Evolutionary conservation across 371 early-diverging fungal genomes (phyloP), one percentile per base, ranked within the genome.

Genomic region (Nematocida minor): DNA sequence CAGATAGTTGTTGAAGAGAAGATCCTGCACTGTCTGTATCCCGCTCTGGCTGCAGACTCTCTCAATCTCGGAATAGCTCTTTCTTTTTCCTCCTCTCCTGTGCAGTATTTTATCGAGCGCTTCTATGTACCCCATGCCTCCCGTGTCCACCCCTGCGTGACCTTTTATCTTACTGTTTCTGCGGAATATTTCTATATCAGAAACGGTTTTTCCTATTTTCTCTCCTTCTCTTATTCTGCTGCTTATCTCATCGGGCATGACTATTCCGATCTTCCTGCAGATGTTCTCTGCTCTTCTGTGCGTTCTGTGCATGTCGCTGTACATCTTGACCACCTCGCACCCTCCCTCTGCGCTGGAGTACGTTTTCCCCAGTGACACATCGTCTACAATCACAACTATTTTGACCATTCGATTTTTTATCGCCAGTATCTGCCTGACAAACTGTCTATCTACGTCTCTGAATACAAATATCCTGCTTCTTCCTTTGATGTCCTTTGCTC

Each of bases 1-100:
- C 18, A 31, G 11, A 42, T 32, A 66, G 63, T 69, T 55, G 32
- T 69, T 51, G 22, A 69, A 69, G 4, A 69, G 38, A 4, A 60
- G 9, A 41, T 69, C 44, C 2, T 20, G 7, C 4, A 60, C 63
- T 18, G 9, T 25, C 41, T 20, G 6, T 9, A 44, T 27, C 6
- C n/a, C n/a, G n/a, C n/a, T n/a, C n/a, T 16, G 9, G 11, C 18
- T 11, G 34, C 69, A 69, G 22, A 69, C 36, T 16, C 27, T 53
- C 34, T 60, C 69, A 44, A 69, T 60, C 44, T 69, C 69, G 4
- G 4, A 7, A 32, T 40, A 69, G 9, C 11, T 69, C 42, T 29
- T 60, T 22, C 31, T 60, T 64, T n/a, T 6, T 4, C 32, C 66
- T 46, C 69, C 69, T 60, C 60, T 34, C 22, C 27, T 29, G 36